Conservation (phyloP, 306 rosid genomes). For the Trifolium subterraneum region DNA sequence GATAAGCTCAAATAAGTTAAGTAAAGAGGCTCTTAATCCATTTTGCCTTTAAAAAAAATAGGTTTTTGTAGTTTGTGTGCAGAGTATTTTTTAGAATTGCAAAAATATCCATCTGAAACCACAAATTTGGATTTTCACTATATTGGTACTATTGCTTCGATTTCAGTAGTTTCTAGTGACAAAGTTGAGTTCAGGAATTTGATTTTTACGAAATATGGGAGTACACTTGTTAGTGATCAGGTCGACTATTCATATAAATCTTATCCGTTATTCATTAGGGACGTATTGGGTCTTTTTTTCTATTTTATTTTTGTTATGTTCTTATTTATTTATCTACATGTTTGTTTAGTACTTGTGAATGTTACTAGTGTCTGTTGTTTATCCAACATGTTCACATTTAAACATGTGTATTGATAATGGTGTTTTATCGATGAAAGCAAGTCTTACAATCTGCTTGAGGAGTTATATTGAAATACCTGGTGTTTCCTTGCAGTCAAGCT, state of each 20-base stretch:
- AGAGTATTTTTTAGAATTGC: not conserved
- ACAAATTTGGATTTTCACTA: not conserved
- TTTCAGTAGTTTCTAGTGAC: not conserved
- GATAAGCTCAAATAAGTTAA: too few relatives aligned
- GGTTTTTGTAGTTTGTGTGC: not conserved
- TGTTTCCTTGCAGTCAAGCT: slow-evolving; percentile 70
- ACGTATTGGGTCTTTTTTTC: not conserved
- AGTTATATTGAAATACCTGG: slow-evolving; percentile 4
- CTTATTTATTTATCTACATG: not conserved
- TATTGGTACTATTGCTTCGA: not conserved
- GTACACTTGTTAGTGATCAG: not conserved
- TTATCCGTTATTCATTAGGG: not conserved
- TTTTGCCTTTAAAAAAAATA: too few relatives aligned
- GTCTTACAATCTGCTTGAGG: not conserved
- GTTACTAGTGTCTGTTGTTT: not conserved
- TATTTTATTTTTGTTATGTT: not conserved
- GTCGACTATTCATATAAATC: not conserved
- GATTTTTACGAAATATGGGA: not conserved
- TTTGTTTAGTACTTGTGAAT: not conserved
- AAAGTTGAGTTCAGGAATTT: not conserved
- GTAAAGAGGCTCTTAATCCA: too few relatives aligned
- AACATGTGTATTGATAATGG: too few relatives aligned
- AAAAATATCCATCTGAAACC: not conserved
- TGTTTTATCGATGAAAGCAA: slow-evolving; percentile 19
- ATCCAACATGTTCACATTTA: too few relatives aligned